Percentiles rank a stretch among this genome's conserved stretches.
Conservation (phyloP, 1,284 basidiomycete genomes). For the Trametes versicolor region DNA sequence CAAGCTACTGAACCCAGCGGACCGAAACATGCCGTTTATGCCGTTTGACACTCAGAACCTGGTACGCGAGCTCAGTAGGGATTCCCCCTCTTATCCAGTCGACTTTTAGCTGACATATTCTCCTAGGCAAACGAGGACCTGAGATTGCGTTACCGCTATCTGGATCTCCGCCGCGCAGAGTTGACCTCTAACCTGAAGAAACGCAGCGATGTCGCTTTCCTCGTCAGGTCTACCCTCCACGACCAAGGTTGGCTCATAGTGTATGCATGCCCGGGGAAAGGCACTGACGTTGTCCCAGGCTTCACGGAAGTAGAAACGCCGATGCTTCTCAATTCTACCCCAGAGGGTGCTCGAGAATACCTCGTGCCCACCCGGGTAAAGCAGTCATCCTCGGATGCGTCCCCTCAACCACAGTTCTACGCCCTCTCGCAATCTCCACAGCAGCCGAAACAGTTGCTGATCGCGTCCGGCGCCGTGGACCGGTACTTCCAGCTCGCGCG, state of each 20-base stretch:
- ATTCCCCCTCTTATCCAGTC: not conserved
- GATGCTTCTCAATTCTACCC: constrained; percentile 90
- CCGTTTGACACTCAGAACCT: constrained; percentile 80
- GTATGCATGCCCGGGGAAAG: constrained; percentile 3
- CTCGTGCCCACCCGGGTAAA: constrained; percentile 86
- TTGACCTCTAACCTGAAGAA: constrained; percentile 83
- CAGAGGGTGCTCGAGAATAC: constrained; percentile 95
- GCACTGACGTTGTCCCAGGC: constrained; percentile 52
- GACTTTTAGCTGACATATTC: constrained; percentile 10
- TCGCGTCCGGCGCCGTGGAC: constrained; percentile 91
- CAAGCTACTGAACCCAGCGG: constrained; percentile 83
- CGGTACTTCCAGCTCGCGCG: constrained; percentile 93
- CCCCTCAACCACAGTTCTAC: constrained; percentile 75
- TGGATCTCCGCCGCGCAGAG: constrained; percentile 84
- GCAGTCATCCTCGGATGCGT: constrained; percentile 27
- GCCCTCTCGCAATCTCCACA: constrained; percentile 95
- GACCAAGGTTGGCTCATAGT: constrained; percentile 63
- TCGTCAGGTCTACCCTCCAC: constrained; percentile 80
- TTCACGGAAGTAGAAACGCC: constrained; percentile 96
- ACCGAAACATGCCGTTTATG: constrained; percentile 77
- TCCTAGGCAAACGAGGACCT: constrained; percentile 85
- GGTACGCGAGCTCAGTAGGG: constrained; percentile 56
- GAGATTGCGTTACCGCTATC: constrained; percentile 85
- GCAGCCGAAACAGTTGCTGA: constrained; percentile 94
- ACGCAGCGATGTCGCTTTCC: constrained; percentile 83